Evolutionary conservation across 352 stramenopile genomes (phyloP).

Genomic region (Pythium brachiatum): DNA sequence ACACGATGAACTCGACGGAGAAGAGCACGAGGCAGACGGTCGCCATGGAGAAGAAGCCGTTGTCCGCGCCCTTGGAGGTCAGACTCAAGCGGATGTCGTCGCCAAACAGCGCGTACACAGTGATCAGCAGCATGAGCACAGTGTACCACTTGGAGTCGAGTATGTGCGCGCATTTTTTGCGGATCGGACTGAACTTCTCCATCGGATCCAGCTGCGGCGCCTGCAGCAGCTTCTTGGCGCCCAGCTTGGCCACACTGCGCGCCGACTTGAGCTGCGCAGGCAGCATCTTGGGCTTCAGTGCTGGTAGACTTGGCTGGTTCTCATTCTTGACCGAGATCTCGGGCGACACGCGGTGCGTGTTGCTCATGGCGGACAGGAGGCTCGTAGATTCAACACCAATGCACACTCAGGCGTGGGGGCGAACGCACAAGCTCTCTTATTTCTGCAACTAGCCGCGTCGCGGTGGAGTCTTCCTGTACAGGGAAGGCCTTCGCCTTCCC

Average conservation of each 20-base stretch:
- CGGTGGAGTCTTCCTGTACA: no score
- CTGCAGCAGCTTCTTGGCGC: slow-evolving; percentile 8
- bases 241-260: slow-evolving; percentile 28
- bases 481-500: no score
- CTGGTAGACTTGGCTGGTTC: slow-evolving; percentile 41
- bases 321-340: slow-evolving; percentile 63
- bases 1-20: slow-evolving; percentile 83
- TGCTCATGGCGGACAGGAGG: slow-evolving; percentile 18
- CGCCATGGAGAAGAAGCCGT: slow-evolving; percentile 82
- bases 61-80: slow-evolving; percentile 72
- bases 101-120: slow-evolving; percentile 91
- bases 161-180: slow-evolving; percentile 37
- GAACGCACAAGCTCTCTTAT: no score
- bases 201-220: slow-evolving; percentile 35
- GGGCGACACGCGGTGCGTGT: slow-evolving; percentile 60
- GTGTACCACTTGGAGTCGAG: slow-evolving; percentile 79
- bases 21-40: slow-evolving; percentile 89
- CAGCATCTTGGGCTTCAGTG: slow-evolving; percentile 53
- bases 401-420: neutral
- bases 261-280: slow-evolving; percentile 40
- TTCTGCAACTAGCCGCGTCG: no score
- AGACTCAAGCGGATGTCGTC: slow-evolving; percentile 88
- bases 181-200: slow-evolving; percentile 38
- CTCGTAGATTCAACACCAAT: neutral
- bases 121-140: slow-evolving; percentile 88